Base-by-base conservation (phyloP, 495 filamentous ascomycete species). In the Talaromyces proteolyticus region DNA sequence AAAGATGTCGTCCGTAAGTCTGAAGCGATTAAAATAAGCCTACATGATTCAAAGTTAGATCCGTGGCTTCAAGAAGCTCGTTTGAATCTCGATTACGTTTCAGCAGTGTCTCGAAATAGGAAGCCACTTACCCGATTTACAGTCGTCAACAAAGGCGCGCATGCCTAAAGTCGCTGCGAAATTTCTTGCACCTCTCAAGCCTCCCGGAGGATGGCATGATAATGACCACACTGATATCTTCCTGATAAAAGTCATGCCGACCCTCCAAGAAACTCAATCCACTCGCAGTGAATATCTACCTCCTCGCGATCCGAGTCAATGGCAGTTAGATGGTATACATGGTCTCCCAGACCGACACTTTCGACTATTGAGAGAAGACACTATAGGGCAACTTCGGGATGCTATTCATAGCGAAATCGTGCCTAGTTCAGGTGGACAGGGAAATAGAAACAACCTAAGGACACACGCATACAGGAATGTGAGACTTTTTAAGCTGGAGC, bases 301-400 rank as follows among this genome's bases (percentile, higher is more conserved):
- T 4, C 54, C 59, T 6, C 77, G 64, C 6, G 74, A 86, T 53
- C 57, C 72, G 8, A 59, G 58, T 0, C 63, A 74, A 24, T 68
- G 72, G 51, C 82, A 88, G 61, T 50, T 78, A 11, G 54, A 67
- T 16, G 82, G 82, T 17, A 66, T 84, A 11, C 62, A 57, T 3
- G 73, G 83, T 0, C 64, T 84, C 3, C 58, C 88, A 0, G 84
- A 88, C 54, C 67, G 75, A 49, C 77, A 87, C 50, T 87, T 88
- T 51, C 73, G 86, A 16, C 71, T 89, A 3, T 63, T 87, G 6
- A 69, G 84, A 11, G 81, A 86, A 62, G 83, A 88, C 58, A 83
- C 75, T 1, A 61, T 84, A 1, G 82, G 84, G 4, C 78, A 79
- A 53, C 67, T 88, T 2, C 65, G 79, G 39, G 81, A 87, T 56